Evolutionary conservation across 1,139 yeast genomes (phyloP).

Genomic region (Blastobotrys proliferans): DNA sequence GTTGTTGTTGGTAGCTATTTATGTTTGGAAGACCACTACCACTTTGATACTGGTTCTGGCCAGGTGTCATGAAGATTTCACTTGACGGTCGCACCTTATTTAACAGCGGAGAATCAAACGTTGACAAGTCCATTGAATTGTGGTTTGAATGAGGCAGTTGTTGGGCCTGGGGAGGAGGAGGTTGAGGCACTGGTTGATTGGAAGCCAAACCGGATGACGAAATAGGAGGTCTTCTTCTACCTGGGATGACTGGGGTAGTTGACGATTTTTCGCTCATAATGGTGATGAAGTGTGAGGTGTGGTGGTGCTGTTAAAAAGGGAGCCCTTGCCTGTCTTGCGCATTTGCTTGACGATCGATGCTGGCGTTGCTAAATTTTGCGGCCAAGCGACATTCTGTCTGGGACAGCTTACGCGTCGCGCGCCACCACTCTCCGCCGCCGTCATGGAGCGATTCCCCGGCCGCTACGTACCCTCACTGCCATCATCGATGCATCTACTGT

Average conservation of each 20-base stretch:
- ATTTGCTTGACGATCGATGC: too few relatives aligned
- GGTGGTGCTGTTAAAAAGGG: too few relatives aligned
- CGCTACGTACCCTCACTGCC: too few relatives aligned
- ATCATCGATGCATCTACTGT: too few relatives aligned
- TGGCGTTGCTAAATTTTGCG: too few relatives aligned
- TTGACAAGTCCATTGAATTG: constrained; percentile 15
- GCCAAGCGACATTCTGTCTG: too few relatives aligned
- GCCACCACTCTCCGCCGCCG: too few relatives aligned
- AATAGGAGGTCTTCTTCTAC: constrained; percentile 3
- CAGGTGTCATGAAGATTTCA: constrained; percentile 27
- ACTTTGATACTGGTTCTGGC: not conserved
- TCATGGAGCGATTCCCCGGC: too few relatives aligned
- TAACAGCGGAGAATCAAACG: constrained; percentile 26
- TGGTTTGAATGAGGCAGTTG: constrained; percentile 5
- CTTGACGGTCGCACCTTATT: constrained; percentile 28
- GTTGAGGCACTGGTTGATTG: not conserved
- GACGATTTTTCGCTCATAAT: not conserved
- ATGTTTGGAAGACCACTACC: not conserved
- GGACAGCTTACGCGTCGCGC: too few relatives aligned
- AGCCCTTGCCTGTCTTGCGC: too few relatives aligned
- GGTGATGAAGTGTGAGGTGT: too few relatives aligned
- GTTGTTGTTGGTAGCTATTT: not conserved
- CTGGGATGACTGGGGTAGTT: constrained; percentile 1
- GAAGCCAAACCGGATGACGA: not conserved
- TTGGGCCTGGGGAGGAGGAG: not conserved